Evolutionary conservation across 306 rosid genomes (phyloP).

Genomic region (Glycine latifolia): DNA sequence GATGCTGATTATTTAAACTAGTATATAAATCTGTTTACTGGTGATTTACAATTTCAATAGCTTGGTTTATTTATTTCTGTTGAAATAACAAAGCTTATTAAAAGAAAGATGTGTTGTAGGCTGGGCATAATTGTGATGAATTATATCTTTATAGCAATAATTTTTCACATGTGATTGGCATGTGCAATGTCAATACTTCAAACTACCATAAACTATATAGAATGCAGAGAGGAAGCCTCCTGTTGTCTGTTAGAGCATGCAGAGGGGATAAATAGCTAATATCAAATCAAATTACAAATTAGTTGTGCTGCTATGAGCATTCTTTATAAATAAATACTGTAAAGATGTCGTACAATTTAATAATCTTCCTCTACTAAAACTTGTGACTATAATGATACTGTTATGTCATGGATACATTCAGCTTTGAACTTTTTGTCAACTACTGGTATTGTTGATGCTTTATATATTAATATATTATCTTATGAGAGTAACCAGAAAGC

Average conservation of each 20-base stretch:
- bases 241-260: not conserved
- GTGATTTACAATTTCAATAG: not conserved
- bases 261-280: not conserved
- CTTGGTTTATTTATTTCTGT: not conserved
- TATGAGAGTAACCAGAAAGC: not conserved
- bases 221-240: not conserved
- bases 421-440: not conserved
- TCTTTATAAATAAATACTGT: not conserved
- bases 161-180: not conserved
- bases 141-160: not conserved
- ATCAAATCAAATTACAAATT: not conserved
- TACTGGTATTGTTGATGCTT: not conserved
- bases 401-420: not conserved
- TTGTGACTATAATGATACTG: not conserved
- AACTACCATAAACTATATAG: not conserved
- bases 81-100: not conserved
- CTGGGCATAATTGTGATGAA: not conserved
- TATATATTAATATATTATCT: not conserved
- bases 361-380: not conserved
- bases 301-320: not conserved
- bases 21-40: not conserved
- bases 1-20: not conserved
- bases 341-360: not conserved
- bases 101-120: not conserved
- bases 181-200: not conserved